These are phyloP conservation scores for Chaetomiaceae sp. DNA, from an alignment of 2,329 filamentous ascomycete genomes.

Conservation along the genomic window DNA sequence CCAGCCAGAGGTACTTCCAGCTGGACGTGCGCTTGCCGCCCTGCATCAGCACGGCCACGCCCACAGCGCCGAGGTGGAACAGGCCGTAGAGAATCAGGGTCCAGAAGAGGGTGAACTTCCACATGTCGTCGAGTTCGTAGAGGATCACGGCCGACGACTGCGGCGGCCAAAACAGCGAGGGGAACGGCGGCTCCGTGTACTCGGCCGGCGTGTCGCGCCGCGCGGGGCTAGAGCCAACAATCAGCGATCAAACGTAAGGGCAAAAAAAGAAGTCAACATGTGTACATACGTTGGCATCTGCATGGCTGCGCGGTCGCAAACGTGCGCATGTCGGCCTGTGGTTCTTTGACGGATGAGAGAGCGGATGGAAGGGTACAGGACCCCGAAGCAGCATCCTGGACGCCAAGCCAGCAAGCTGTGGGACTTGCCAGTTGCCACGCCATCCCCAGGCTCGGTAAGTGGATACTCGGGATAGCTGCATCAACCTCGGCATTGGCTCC, in stretches of 20 bases:
- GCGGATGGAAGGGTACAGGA: too few relatives aligned
- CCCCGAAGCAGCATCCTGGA: too few relatives aligned
- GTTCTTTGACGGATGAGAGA: too few relatives aligned
- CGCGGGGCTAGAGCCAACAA: conserved; percentile 12
- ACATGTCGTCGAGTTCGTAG: conserved; percentile 72
- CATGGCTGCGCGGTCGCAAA: conserved; percentile 14
- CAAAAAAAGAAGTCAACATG: too few relatives aligned
- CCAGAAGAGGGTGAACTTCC: conserved; percentile 85
- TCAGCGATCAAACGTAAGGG: background rate
- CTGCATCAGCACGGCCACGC: conserved; percentile 70
- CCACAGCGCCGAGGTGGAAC: conserved; percentile 68
- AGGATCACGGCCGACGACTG: conserved; percentile 52
- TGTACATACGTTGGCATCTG: conserved; percentile 18
- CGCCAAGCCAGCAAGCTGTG: background rate
- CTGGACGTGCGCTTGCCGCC: conserved; percentile 49
- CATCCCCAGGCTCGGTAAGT: conserved; percentile 16
- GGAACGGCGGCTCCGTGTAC: conserved; percentile 70
- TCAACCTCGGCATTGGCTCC: conserved; percentile 20
- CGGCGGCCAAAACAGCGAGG: conserved; percentile 74
- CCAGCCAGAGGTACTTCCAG: conserved; percentile 64
- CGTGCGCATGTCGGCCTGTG: too few relatives aligned
- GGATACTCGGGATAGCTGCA: conserved; percentile 20
- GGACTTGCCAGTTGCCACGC: too few relatives aligned
- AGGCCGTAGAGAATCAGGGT: conserved; percentile 73
- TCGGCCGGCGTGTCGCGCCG: conserved; percentile 39